phyloP scores from a whole-genome alignment of 108 stramenopile species.

The Cyclostephanos tholiformis region DNA sequence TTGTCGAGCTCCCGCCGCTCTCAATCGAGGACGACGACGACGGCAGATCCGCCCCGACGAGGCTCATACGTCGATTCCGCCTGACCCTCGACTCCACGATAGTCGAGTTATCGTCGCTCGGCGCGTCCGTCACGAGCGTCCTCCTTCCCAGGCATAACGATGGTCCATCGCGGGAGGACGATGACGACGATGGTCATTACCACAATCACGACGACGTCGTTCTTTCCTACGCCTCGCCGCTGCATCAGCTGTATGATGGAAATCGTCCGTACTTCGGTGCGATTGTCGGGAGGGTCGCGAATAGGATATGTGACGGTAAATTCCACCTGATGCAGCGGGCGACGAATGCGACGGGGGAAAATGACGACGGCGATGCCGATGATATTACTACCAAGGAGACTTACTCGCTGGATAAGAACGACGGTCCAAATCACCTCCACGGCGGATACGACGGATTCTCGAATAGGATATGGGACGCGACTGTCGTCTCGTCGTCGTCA shows the following conservation, averaged over 20 bases:
- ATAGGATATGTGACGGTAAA: constrained; percentile 73
- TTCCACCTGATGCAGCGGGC: constrained; percentile 53
- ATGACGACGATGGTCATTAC: neutral
- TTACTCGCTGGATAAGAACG: constrained; percentile 72
- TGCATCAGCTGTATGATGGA: constrained; percentile 37
- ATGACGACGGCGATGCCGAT: neutral
- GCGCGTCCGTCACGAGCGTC: constrained; percentile 57
- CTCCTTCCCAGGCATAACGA: constrained; percentile 37
- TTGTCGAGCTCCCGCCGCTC: constrained; percentile 14
- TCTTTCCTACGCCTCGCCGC: constrained; percentile 59
- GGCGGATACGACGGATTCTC: constrained; percentile 77
- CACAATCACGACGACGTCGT: constrained; percentile 60
- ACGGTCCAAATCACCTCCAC: constrained; percentile 82
- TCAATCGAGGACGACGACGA: neutral
- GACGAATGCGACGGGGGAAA: constrained; percentile 1
- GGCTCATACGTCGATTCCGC: constrained; percentile 24
- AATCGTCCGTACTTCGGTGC: constrained; percentile 72
- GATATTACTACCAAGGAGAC: constrained; percentile 14
- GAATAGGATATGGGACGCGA: constrained; percentile 62
- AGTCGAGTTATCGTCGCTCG: constrained; percentile 57
- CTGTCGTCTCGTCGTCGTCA: constrained; percentile 34
- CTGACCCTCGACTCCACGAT: constrained; percentile 39
- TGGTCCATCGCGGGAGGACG: neutral
- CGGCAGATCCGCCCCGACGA: neutral
- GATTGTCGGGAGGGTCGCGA: constrained; percentile 86